Evolutionary conservation across 1,284 basidiomycete genomes (phyloP).

Genomic region (Sanghuangporus baumii): DNA sequence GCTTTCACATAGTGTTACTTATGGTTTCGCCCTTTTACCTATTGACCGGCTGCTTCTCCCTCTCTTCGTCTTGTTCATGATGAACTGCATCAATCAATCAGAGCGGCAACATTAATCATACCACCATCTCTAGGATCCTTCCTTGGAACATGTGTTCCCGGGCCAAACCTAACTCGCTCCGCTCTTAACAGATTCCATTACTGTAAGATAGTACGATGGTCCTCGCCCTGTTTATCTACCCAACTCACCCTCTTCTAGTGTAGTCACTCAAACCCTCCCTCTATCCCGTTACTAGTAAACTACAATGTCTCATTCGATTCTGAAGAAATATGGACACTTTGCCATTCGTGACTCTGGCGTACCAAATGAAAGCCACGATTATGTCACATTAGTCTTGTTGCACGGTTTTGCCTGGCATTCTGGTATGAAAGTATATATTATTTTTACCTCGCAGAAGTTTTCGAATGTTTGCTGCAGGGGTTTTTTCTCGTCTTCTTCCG

Average conservation of each 20-base stretch:
- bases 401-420: constrained; percentile 8
- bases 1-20: too few relatives aligned
- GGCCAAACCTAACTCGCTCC: too few relatives aligned
- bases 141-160: too few relatives aligned
- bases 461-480: constrained; percentile 18
- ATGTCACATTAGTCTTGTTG: constrained; percentile 7
- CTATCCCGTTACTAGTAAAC: not conserved
- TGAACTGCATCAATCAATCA: too few relatives aligned
- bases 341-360: constrained; percentile 6
- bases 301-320: not conserved
- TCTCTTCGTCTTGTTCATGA: too few relatives aligned
- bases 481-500: constrained; percentile 25
- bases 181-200: too few relatives aligned
- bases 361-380: not conserved
- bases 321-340: not conserved
- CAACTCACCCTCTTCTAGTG: not conserved
- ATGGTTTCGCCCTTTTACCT: too few relatives aligned
- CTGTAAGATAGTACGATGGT: too few relatives aligned
- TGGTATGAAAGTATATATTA: not conserved
- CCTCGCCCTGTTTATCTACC: not conserved
- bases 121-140: too few relatives aligned
- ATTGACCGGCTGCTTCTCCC: too few relatives aligned
- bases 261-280: not conserved
- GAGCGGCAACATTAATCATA: too few relatives aligned
- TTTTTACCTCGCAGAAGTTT: not conserved